Percentiles rank a stretch among this genome's conserved stretches.
These are phyloP conservation scores for Inonotus hispidus DNA, from an alignment of 1,284 basidiomycete species.

Conservation along the genomic window DNA sequence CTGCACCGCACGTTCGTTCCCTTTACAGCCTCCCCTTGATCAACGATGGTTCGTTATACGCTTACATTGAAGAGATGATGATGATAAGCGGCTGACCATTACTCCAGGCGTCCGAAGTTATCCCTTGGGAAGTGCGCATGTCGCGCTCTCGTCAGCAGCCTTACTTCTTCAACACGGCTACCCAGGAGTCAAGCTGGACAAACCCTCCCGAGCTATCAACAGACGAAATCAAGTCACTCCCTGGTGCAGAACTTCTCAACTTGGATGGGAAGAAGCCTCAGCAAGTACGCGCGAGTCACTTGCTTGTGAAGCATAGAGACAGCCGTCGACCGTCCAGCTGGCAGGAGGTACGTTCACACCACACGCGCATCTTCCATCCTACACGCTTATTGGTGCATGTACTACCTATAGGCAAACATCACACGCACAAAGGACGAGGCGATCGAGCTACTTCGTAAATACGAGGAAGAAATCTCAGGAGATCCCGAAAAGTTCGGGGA, in stretches of 20 bases:
- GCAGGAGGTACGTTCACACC: slow-evolving; percentile 68
- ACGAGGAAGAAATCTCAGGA: slow-evolving; percentile 55
- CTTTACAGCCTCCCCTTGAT: neutral
- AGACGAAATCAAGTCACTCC: slow-evolving; percentile 59
- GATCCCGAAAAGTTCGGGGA: slow-evolving; percentile 66
- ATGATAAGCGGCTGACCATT: neutral
- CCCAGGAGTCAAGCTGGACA: slow-evolving; percentile 81
- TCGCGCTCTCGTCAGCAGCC: slow-evolving; percentile 75
- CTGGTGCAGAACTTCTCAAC: slow-evolving; percentile 52
- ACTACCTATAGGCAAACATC: slow-evolving; percentile 56
- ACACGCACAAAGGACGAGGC: slow-evolving; percentile 92
- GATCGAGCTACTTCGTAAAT: slow-evolving; percentile 63
- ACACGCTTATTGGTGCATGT: neutral
- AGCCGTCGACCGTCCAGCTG: slow-evolving; percentile 88
- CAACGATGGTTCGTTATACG: neutral
- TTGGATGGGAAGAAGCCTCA: slow-evolving; percentile 31
- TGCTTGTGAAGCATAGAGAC: slow-evolving; percentile 88
- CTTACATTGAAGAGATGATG: neutral
- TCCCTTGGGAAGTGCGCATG: slow-evolving; percentile 75
- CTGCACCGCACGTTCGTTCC: neutral
- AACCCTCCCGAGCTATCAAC: slow-evolving; percentile 60
- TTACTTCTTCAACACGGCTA: slow-evolving; percentile 84
- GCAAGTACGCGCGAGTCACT: slow-evolving; percentile 89
- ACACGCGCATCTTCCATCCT: neutral
- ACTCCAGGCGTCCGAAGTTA: neutral